phyloP scores from a whole-genome alignment of 768 basidiomycete genomes.

The Hygrophoropsis aurantiaca region DNA sequence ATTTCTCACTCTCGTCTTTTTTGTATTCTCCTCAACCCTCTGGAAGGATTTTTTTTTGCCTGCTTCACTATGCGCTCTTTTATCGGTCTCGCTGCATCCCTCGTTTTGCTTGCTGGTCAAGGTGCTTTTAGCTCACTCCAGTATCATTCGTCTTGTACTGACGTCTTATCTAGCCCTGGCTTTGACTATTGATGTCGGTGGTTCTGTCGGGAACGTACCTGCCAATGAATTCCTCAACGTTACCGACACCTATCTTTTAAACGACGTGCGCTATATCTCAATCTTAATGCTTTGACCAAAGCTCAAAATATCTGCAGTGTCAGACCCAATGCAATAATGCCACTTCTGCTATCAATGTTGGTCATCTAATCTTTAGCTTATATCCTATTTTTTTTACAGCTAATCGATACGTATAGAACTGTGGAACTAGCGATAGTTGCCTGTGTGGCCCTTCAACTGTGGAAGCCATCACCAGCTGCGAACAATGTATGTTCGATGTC shows the following conservation, averaged over 20 bases:
- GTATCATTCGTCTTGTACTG: neutral
- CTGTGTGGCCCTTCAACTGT: conserved; percentile 51
- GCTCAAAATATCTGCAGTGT: conserved; percentile 28
- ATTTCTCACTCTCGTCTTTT: conserved; percentile 18
- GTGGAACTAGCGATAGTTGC: conserved; percentile 48
- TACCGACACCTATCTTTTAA: conserved; percentile 26
- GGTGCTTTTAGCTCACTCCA: conserved; percentile 32
- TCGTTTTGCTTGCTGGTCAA: conserved; percentile 56
- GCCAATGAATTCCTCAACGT: conserved; percentile 47
- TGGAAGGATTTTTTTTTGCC: conserved; percentile 30
- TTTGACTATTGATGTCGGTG: conserved; percentile 49
- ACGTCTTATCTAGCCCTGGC: conserved; percentile 33
- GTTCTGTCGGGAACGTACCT: conserved; percentile 32
- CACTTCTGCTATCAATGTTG: conserved; percentile 22
- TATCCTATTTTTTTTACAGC: conserved; percentile 35
- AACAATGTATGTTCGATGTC: conserved; percentile 66
- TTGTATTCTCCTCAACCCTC: conserved; percentile 22
- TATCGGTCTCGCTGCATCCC: conserved; percentile 24
- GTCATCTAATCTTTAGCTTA: neutral
- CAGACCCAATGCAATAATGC: conserved; percentile 24
- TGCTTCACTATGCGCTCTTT: conserved; percentile 27
- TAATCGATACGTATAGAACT: conserved; percentile 36
- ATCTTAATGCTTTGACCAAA: conserved; percentile 12
- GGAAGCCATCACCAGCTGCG: conserved; percentile 46
- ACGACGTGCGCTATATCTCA: conserved; percentile 22